These are phyloP conservation scores for Diplogelasinospora grovesii DNA, from an alignment of 495 filamentous ascomycete species.

Conservation along the genomic window DNA sequence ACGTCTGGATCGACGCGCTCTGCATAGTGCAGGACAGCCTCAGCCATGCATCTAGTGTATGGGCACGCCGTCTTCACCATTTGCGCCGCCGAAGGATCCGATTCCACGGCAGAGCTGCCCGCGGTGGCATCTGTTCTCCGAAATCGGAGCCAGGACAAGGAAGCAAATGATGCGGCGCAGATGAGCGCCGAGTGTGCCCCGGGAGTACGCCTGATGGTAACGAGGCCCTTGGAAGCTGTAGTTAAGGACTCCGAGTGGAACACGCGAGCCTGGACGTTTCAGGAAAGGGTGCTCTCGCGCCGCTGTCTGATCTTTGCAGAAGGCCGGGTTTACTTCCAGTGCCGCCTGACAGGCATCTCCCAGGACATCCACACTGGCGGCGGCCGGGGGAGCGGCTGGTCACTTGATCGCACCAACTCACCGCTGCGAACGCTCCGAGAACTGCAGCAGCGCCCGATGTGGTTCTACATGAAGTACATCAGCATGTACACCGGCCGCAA, in stretches of 20 bases:
- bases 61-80: conserved; percentile 16
- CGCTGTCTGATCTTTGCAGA: conserved; percentile 28
- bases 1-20: conserved; percentile 31
- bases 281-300: conserved; percentile 30
- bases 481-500: conserved; percentile 20
- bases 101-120: conserved; percentile 9
- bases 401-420: conserved; percentile 14
- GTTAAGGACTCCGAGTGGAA: conserved; percentile 20
- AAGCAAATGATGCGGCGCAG: neutral
- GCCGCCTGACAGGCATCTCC: conserved; percentile 18
- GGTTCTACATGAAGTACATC: conserved; percentile 23
- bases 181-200: conserved; percentile 2
- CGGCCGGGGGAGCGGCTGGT: conserved; percentile 18
- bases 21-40: conserved; percentile 28
- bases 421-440: conserved; percentile 6
- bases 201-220: conserved; percentile 11
- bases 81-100: conserved; percentile 14
- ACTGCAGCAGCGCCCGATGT: conserved; percentile 15
- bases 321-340: conserved; percentile 29
- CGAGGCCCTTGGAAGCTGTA: conserved; percentile 9
- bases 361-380: conserved; percentile 15
- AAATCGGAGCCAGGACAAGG: neutral
- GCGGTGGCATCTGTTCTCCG: conserved; percentile 2
- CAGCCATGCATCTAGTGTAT: conserved; percentile 14
- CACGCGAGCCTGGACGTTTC: conserved; percentile 32